Conservation (phyloP, 1,139 yeast genomes). For the Candida freyschussii region DNA sequence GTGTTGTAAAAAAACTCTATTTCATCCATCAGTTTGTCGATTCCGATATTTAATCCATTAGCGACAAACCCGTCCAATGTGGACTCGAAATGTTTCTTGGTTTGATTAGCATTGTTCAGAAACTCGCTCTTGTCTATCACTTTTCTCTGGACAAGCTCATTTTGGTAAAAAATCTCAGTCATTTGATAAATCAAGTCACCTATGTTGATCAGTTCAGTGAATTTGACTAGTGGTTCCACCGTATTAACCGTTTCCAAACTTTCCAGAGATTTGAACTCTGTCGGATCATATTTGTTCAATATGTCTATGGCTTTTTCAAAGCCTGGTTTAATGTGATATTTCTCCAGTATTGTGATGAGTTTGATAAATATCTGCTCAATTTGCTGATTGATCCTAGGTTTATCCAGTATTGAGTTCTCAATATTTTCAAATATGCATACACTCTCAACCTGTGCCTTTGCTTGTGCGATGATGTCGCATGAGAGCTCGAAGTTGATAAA, state of each 20-base stretch:
- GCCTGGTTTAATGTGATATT: conserved; percentile 71
- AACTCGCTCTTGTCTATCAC: conserved; percentile 73
- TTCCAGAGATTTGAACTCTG: conserved; percentile 35
- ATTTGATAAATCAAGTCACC: conserved; percentile 92
- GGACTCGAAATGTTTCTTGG: conserved; percentile 74
- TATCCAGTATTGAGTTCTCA: conserved; percentile 28
- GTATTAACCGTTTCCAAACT: conserved; percentile 28
- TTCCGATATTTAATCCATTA: conserved; percentile 85
- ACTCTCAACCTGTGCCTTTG: conserved; percentile 38
- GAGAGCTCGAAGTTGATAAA: conserved; percentile 43
- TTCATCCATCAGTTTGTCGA: conserved; percentile 80
- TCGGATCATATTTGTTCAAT: conserved; percentile 68
- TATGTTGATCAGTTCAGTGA: conserved; percentile 84
- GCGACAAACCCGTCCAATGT: conserved; percentile 87
- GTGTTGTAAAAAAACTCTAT: conserved; percentile 51
- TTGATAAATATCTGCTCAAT: conserved; percentile 61
- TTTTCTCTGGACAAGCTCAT: conserved; percentile 63
- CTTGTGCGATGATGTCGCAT: conserved; percentile 38
- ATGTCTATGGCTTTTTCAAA: conserved; percentile 75
- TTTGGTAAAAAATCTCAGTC: conserved; percentile 86
- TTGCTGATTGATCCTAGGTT: conserved; percentile 26
- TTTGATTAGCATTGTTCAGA: conserved; percentile 72
- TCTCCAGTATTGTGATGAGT: conserved; percentile 60
- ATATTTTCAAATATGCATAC: conserved; percentile 20
- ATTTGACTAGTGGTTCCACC: conserved; percentile 80